These are phyloP conservation scores for Pseudocercospora musae DNA, from an alignment of 2,329 filamentous ascomycete genomes.

Conservation along the genomic window DNA sequence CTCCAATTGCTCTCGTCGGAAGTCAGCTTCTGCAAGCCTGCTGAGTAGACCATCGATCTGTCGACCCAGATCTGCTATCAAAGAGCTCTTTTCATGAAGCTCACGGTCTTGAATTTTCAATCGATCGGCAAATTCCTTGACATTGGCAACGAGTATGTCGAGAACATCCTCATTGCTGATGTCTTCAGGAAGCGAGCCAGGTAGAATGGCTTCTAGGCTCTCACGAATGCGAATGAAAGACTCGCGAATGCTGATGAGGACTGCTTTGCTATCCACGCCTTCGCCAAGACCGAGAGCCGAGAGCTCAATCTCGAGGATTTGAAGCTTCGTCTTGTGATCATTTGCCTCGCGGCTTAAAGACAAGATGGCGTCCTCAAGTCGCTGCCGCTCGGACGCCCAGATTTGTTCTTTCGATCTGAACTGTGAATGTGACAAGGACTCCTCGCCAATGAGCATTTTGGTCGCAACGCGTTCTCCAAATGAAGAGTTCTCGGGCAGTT, in stretches of 20 bases:
- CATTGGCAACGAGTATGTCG: conserved; percentile 36
- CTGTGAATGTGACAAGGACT: conserved; percentile 18
- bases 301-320: conserved; percentile 44
- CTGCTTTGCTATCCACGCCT: conserved; percentile 33
- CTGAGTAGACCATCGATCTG: conserved; percentile 42
- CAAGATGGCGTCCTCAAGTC: conserved; percentile 42
- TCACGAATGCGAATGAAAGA: conserved; percentile 42
- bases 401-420: conserved; percentile 12
- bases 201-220: conserved; percentile 41
- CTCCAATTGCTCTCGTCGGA: conserved; percentile 39
- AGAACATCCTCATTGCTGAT: conserved; percentile 42
- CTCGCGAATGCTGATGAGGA: conserved; percentile 42
- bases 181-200: conserved; percentile 35
- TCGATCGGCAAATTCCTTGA: conserved; percentile 36
- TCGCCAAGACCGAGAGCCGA: conserved; percentile 42
- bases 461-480: conserved; percentile 7
- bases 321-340: conserved; percentile 40
- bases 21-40: conserved; percentile 36
- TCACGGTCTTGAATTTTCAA: conserved; percentile 37
- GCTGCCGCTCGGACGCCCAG: conserved; percentile 25
- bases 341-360: conserved; percentile 38
- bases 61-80: conserved; percentile 35
- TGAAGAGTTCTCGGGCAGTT: conserved; percentile 19
- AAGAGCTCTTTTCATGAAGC: conserved; percentile 32
- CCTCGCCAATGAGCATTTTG: conserved; percentile 6